Base-by-base conservation (phyloP, 768 basidiomycete genomes). In the Calocybe cyanea region DNA sequence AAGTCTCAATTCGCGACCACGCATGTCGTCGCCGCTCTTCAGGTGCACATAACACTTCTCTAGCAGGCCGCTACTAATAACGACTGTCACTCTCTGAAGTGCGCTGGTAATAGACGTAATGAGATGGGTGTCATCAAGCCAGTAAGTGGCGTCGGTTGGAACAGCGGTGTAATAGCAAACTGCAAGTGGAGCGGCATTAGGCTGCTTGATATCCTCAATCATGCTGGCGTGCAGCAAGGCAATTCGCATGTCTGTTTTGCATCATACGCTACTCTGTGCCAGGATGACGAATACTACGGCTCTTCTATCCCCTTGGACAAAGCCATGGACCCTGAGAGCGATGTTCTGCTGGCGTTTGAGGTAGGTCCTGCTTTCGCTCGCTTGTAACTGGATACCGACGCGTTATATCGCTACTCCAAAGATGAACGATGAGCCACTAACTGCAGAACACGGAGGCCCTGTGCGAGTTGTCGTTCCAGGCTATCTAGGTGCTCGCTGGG, bases 401-500 rank as follows among this genome's bases (percentile, higher is more conserved):
- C n/a, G n/a, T 32, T n/a, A 20, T 17, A 14, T 24, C 21, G 28
- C 18, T 15, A 15, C 15, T 24, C 18, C n/a, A 10, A 46, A 82
- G 83, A 86, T 86, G 83, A 86, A 87, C 45, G 75, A 69, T 23
- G 73, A 77, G 46, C 66, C 73, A 0, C 63, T 86, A 14, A 70
- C 73, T 11, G 64, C 82, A 1, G 77, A 80, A 44, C 83, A 81
- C 38, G 85, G 85, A 1, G 82, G 73, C 4, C 84, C 84, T 3
- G 53, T 87, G 19, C 78, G 85, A n/a, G 62, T 83, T 7, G 75
- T 86, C 32, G 80, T 80, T 1, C 85, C 85, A 0, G 85, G 85
- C 2, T 76, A 73, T 53, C 68, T 78, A 13, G 85, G 85, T 5
- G 85, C 81, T 23, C 76, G 85, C 9, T 85, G 83, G 81, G 83